These are phyloP conservation scores for Fagopyrum homotropicum DNA, from an alignment of 148 eudicot species.

Conservation along the genomic window DNA sequence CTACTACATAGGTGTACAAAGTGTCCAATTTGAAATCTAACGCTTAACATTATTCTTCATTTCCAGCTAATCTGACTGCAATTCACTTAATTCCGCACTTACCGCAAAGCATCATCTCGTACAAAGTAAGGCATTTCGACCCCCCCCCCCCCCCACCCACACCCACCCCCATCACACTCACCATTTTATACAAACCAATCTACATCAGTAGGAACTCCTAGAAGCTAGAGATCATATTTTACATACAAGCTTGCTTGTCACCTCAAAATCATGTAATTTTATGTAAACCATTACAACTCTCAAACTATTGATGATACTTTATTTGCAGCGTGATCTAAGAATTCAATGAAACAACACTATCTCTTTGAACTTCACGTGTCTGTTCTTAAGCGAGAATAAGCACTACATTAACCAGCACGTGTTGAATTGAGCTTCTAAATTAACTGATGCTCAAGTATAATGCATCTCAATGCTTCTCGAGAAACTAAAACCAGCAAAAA, in stretches of 20 bases:
- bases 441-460: not conserved
- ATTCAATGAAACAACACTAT: not conserved
- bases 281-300: constrained; percentile 2
- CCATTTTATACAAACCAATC: not conserved
- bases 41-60: not conserved
- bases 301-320: not conserved
- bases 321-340: not conserved
- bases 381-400: not conserved
- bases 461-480: not conserved
- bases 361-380: not conserved
- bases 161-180: not conserved
- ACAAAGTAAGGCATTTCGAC: not conserved
- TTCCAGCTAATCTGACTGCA: not conserved
- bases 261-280: not conserved
- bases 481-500: not conserved
- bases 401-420: not conserved
- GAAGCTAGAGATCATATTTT: not conserved
- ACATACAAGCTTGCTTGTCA: not conserved
- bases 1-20: not conserved
- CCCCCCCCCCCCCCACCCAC: no score
- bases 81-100: not conserved
- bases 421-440: constrained; percentile 1
- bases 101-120: not conserved
- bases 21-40: constrained; percentile 1
- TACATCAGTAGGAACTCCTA: not conserved